Evolutionary conservation across 139 green algal genomes (phyloP), one percentile per base, ranked within the genome.

Genomic region (Micromonas pusilla): DNA sequence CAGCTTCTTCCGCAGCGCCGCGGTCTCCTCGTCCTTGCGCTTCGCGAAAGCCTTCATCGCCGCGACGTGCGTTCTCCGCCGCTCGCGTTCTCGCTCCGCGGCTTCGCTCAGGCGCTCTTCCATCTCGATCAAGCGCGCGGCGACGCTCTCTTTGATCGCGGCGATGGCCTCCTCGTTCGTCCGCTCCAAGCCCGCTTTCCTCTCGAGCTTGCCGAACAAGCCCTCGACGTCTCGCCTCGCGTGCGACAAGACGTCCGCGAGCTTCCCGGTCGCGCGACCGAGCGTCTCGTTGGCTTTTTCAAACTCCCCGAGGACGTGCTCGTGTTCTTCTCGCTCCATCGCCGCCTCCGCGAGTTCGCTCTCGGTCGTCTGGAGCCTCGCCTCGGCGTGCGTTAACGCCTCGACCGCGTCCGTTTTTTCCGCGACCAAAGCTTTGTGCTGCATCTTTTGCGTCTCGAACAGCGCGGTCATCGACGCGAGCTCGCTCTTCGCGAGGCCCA

Each of bases 131-230:
- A 65, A 16, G 19, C 39, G 70, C 39, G 37, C 70, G 28, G 13
- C 26, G 26, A 72, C 33, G 13, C 13, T 26, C 65, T 20, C n/a
- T 5, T 16, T 76, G 33, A 76, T 21, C 70, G 39, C 4, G 28
- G 13, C 32, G 9, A 65, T 63, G n/a, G 28, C 31, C 19, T 63
- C 33, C 34, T 4, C 30, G 52, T 65, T 66, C 6, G 45, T 37
- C 33, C 5, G 23, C 4, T 33, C 34, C 3, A 76, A 20, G 25
- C n/a, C 32, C 34, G 37, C 33, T 63, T 64, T 13, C 5, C 45
- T 28, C 31, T 28, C 32, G 19, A 76, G 65, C n/a, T 66, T 64
- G 3, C 39, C 70, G 9, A 66, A 76, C n/a, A 76, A 34, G 3
- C 2, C 3, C 3, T 9, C 5, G 4, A 54, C 36, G 3, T 72